Percentiles rank a stretch among this genome's conserved stretches.
These are phyloP conservation scores for Trypanosoma theileri DNA, from an alignment of 208 protist species.

Conservation along the genomic window DNA sequence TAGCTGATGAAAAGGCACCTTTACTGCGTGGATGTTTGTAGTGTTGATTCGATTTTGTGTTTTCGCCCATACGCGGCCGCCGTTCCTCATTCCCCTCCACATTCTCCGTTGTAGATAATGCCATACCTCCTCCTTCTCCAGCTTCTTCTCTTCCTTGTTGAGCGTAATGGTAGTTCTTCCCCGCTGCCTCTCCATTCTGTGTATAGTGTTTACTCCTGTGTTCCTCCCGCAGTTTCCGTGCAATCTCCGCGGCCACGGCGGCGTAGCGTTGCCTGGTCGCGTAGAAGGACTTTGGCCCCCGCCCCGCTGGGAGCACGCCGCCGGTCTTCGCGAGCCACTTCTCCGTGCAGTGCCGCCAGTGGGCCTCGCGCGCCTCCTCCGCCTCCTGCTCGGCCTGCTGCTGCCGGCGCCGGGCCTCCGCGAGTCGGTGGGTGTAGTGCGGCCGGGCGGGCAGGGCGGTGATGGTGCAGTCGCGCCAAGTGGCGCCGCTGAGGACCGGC, in stretches of 20 bases:
- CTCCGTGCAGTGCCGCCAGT: constrained; percentile 32
- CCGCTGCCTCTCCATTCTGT: background rate
- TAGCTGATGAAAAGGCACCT: constrained; percentile 1
- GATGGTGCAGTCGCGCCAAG: constrained; percentile 39
- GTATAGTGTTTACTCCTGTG: constrained; percentile 13
- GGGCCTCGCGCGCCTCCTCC: constrained; percentile 32
- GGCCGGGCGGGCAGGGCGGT: constrained; percentile 50
- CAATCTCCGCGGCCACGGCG: constrained; percentile 60
- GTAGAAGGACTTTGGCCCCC: constrained; percentile 62
- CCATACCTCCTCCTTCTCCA: constrained; percentile 9
- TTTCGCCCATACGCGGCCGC: background rate
- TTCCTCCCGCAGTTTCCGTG: constrained; percentile 43
- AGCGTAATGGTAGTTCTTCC: background rate
- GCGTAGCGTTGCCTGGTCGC: constrained; percentile 56
- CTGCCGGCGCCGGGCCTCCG: constrained; percentile 68
- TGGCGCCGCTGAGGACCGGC: constrained; percentile 41
- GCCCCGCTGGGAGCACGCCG: constrained; percentile 44
- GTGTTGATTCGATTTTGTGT: background rate
- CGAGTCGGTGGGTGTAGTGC: constrained; percentile 75
- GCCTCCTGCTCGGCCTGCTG: constrained; percentile 63
- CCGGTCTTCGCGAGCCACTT: constrained; percentile 53
- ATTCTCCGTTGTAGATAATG: background rate
- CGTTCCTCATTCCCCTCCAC: background rate
- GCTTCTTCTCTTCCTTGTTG: background rate
- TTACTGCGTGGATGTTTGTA: constrained; percentile 6